Conservation (phyloP, 768 basidiomycete genomes). For the Kondoa subrosea region DNA sequence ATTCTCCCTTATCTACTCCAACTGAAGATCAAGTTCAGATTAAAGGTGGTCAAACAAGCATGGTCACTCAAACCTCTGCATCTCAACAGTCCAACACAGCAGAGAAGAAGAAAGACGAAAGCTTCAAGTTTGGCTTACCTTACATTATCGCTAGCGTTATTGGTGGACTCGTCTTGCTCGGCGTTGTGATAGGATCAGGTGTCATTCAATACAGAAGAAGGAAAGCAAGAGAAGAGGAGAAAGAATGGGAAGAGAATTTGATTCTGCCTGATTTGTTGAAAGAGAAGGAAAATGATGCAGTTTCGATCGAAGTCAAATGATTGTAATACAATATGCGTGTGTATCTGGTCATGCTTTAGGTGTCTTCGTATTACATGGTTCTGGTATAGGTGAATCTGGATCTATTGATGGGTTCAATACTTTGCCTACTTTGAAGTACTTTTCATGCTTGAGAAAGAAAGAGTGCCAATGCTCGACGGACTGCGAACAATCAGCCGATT, state of each 20-base stretch:
- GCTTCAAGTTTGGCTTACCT: too few relatives aligned
- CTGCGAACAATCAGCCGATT: constrained; percentile 35
- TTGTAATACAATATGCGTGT: not conserved
- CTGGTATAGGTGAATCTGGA: constrained; percentile 8
- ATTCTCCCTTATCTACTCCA: too few relatives aligned
- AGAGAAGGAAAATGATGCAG: not conserved
- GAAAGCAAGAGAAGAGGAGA: not conserved
- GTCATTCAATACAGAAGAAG: not conserved
- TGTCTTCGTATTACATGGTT: constrained; percentile 11
- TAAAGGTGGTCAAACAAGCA: too few relatives aligned
- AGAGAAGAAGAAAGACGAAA: too few relatives aligned
- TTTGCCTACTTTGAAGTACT: constrained; percentile 38
- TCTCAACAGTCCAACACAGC: too few relatives aligned
- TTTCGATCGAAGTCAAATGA: not conserved
- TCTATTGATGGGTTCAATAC: constrained; percentile 15
- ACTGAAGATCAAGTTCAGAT: too few relatives aligned
- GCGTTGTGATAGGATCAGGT: not conserved
- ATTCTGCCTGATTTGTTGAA: not conserved
- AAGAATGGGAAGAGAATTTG: not conserved
- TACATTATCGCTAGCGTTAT: too few relatives aligned
- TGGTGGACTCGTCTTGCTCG: not conserved
- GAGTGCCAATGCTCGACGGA: constrained; percentile 71
- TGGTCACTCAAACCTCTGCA: too few relatives aligned
- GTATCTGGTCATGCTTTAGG: not conserved
- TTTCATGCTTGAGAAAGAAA: constrained; percentile 67